Base-by-base conservation (phyloP, 768 basidiomycete species). In the Mycena galericulata region DNA sequence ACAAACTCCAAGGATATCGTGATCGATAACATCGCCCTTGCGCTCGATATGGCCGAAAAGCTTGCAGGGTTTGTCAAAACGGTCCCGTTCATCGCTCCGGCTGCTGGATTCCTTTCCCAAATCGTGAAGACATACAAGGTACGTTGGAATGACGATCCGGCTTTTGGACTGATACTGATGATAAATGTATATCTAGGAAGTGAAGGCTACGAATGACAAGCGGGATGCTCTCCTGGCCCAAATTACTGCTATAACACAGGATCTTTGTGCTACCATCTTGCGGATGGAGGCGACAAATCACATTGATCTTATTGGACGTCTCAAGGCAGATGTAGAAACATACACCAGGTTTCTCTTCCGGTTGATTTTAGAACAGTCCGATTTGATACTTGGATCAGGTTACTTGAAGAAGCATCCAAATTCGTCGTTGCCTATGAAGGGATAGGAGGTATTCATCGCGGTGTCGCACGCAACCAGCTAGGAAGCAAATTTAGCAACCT, bases 181-280 rank as follows among this genome's bases (percentile, higher is more conserved):
- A 49, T 8, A 24, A 22, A 36, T 22, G 4, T 26, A 34, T 3
- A 12, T 41, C 26, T n/a, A 62, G 60, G 36, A 62, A n/a, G 60
- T 62, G 2, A 62, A 51, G 15, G 60, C 50, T 3, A n/a, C 36
- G 14, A 30, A 51, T 40, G 60, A 62, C 15, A 62, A 50, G 14
- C 60, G 60, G 17, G 38, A 62, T 18, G 38, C 8, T n/a, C 49
- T 62, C 10, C 24, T 34, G 20, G 15, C n/a, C 4, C 24, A 11
- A 12, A 29, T 49, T 26, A 27, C 47, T 3, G 24, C 20, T 18
- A 36, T 62, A 14, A 51, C 17, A 17, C 34, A 34, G 1, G 60
- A 62, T 40, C 46, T 62, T 18, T 62, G 60, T 38, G 36, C n/a
- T 12, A 38, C 60, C 20, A 38, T 62, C 38, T 27, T 60, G 46